phyloP scores from a whole-genome alignment of 1,284 basidiomycete genomes.

The Cutaneotrichosporon cutaneum region DNA sequence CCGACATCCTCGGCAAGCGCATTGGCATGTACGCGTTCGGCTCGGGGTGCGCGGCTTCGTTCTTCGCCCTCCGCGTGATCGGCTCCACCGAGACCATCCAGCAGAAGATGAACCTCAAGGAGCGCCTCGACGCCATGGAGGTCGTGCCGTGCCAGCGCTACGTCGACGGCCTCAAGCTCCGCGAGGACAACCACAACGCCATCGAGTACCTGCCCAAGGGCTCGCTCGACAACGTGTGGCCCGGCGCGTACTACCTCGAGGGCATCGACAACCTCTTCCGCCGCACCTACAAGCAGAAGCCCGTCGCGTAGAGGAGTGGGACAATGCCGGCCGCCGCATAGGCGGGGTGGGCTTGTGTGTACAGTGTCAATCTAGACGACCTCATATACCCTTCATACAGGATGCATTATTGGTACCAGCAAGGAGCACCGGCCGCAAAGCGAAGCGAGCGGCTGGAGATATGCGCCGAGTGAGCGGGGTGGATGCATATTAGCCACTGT shows the following conservation, averaged over 20 bases:
- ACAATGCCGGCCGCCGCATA: not conserved
- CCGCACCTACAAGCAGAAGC: conserved; percentile 67
- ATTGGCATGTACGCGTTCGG: conserved; percentile 93
- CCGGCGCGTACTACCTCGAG: conserved; percentile 89
- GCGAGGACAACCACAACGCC: conserved; percentile 95
- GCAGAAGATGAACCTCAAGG: conserved; percentile 73
- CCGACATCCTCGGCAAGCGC: conserved; percentile 65
- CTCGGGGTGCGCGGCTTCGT: conserved; percentile 83
- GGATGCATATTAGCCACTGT: no score
- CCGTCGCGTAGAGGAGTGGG: conserved; percentile 20
- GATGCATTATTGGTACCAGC: conserved; percentile 3
- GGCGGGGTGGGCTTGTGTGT: conserved; percentile 1
- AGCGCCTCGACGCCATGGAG: conserved; percentile 78
- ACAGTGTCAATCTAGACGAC: conserved; percentile 4
- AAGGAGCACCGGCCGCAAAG: not conserved
- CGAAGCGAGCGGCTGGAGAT: no score
- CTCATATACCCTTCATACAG: conserved; percentile 10
- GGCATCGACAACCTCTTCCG: conserved; percentile 90
- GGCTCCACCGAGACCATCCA: conserved; percentile 79
- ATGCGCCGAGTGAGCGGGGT: not conserved
- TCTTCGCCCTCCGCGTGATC: conserved; percentile 82
- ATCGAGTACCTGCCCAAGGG: conserved; percentile 82
- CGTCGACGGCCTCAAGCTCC: conserved; percentile 72
- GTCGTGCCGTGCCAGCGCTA: conserved; percentile 88
- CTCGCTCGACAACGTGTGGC: conserved; percentile 87